Evolutionary conservation across 1,139 yeast genomes (phyloP).

Genomic region (Candida tetrigidarum): DNA sequence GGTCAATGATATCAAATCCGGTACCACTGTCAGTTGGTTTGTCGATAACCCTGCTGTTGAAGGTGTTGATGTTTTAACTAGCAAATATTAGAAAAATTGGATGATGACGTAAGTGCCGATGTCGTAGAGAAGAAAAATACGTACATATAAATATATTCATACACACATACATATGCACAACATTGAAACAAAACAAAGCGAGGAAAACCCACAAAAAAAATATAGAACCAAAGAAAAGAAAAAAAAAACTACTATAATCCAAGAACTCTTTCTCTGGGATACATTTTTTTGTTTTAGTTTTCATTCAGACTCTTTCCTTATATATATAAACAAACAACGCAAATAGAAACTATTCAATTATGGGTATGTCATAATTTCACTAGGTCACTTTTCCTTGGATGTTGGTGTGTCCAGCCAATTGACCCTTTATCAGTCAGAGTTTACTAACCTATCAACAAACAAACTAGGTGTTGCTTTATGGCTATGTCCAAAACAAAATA

Average conservation of each 20-base stretch:
- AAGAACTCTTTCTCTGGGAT: background rate
- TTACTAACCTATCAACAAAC: constrained; percentile 1
- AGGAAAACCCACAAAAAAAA: background rate
- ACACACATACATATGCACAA: background rate
- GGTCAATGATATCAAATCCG: constrained; percentile 57
- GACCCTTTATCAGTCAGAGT: background rate
- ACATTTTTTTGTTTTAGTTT: too few species aligned
- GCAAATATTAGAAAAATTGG: constrained; percentile 41
- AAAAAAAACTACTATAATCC: background rate
- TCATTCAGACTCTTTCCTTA: background rate
- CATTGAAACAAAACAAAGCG: background rate
- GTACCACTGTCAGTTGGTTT: constrained; percentile 72
- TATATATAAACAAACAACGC: background rate
- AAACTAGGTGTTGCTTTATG: constrained; percentile 64
- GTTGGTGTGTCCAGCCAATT: too few species aligned
- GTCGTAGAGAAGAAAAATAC: too few species aligned
- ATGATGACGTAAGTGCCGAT: background rate
- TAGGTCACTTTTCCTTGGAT: background rate
- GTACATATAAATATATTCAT: too few species aligned
- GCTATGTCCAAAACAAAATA: constrained; percentile 69
- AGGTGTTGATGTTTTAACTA: constrained; percentile 57
- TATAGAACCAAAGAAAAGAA: background rate
- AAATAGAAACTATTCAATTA: constrained; percentile 6
- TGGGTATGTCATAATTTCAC: constrained; percentile 28
- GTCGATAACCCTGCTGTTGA: constrained; percentile 75